These are phyloP conservation scores for Bassia scoparia DNA, from an alignment of 148 eudicot genomes.

Conservation along the genomic window DNA sequence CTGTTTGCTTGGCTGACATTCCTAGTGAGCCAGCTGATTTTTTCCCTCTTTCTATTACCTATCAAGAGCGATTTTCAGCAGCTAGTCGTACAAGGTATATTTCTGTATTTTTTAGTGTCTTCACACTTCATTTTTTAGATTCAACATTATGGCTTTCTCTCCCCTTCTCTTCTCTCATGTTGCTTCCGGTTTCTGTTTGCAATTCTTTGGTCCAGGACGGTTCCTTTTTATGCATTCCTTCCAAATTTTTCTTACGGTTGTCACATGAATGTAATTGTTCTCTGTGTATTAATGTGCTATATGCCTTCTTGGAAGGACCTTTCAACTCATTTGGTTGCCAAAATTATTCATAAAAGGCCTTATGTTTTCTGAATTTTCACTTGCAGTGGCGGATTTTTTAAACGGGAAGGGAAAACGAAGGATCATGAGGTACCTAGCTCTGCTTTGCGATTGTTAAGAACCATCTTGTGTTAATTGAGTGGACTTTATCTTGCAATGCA, in stretches of 20 bases:
- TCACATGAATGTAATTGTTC: background rate
- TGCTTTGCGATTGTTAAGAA: constrained; percentile 17
- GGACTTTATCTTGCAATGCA: no score
- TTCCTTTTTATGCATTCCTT: no score
- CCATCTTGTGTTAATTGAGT: background rate
- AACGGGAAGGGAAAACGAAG: constrained; percentile 92
- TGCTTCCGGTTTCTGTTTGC: no score
- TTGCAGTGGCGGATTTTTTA: constrained; percentile 93
- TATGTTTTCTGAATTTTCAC: constrained; percentile 15
- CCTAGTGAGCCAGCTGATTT: constrained; percentile 97
- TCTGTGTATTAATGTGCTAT: background rate
- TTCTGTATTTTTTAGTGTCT: background rate
- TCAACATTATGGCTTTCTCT: no score
- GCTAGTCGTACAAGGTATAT: constrained; percentile 95
- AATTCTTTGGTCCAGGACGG: no score
- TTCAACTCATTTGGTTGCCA: background rate
- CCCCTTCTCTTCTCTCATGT: no score
- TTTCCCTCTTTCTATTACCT: constrained; percentile 87
- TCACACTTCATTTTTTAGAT: no score
- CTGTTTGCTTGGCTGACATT: constrained; percentile 86
- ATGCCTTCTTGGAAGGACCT: background rate
- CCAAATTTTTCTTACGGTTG: background rate
- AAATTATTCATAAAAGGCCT: background rate
- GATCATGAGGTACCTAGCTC: constrained; percentile 80
- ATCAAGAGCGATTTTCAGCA: constrained; percentile 99